phyloP scores from a whole-genome alignment of 257 asterid species.

The Petunia secreta region DNA sequence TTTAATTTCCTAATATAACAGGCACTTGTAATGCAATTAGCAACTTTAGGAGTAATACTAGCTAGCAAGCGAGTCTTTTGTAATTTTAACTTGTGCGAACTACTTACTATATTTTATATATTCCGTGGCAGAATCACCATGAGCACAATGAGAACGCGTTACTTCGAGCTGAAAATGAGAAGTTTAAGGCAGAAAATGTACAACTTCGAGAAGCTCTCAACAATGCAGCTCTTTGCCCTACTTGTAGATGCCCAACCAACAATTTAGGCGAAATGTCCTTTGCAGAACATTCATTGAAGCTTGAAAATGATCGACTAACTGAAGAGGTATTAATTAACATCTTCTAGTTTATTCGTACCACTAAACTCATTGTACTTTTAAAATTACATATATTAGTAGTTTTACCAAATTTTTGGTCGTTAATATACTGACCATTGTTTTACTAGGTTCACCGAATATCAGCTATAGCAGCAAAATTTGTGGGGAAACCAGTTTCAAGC shows the following conservation, averaged over 20 bases:
- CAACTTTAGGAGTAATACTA: too few relatives aligned
- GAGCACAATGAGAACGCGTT: conserved; percentile 10
- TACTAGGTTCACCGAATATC: conserved; percentile 21
- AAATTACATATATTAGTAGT: too few relatives aligned
- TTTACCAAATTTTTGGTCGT: not conserved
- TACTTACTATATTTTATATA: too few relatives aligned
- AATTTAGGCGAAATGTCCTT: not conserved
- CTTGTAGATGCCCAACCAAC: conserved; percentile 4
- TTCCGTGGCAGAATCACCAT: conserved; percentile 14
- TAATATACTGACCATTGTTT: not conserved
- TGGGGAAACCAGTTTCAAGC: not conserved
- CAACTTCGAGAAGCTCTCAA: conserved; percentile 10
- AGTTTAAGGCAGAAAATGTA: conserved; percentile 24
- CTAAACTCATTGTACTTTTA: too few relatives aligned
- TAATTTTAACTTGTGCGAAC: too few relatives aligned
- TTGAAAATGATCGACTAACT: conserved; percentile 20
- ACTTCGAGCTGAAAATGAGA: conserved; percentile 32
- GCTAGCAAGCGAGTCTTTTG: too few relatives aligned
- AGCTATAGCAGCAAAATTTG: not conserved
- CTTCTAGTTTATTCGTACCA: too few relatives aligned
- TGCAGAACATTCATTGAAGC: not conserved
- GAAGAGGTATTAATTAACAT: conserved; percentile 31
- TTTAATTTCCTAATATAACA: too few relatives aligned
- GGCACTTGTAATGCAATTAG: too few relatives aligned
- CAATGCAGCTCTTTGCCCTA: not conserved